A percentile compares a stretch with the other conserved stretches of the same genome.
These are phyloP conservation scores for Delphinella strobiligena DNA, from an alignment of 2,329 filamentous ascomycete genomes.

Conservation along the genomic window DNA sequence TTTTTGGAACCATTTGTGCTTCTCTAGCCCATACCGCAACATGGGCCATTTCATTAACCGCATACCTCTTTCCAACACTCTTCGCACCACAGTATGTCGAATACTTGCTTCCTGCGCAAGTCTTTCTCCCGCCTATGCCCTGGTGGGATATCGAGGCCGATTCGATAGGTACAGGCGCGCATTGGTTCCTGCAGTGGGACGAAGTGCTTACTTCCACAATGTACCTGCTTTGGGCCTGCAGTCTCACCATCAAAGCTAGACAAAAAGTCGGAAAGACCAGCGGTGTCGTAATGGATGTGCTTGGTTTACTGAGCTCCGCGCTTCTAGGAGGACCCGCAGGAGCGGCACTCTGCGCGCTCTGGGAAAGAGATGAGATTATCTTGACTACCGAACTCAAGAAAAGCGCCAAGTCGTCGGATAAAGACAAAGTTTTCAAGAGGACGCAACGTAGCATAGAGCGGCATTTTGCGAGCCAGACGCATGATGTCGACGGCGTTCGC, in stretches of 20 bases:
- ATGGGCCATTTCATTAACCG: neutral
- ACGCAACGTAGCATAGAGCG: too few relatives aligned
- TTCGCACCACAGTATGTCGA: neutral
- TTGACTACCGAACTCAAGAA: neutral
- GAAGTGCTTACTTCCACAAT: slow-evolving; percentile 3
- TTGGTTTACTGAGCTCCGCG: neutral
- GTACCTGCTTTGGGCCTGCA: slow-evolving; percentile 3
- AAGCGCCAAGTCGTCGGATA: too few relatives aligned
- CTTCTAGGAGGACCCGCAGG: slow-evolving; percentile 4
- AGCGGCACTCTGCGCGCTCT: slow-evolving; percentile 1
- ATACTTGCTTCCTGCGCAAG: neutral
- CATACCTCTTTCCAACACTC: slow-evolving; percentile 1
- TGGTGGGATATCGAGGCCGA: slow-evolving; percentile 1
- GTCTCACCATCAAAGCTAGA: neutral
- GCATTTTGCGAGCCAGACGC: too few relatives aligned
- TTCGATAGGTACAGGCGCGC: slow-evolving; percentile 3
- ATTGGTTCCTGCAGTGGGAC: slow-evolving; percentile 8
- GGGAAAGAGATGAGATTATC: slow-evolving; percentile 5
- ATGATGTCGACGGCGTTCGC: too few relatives aligned
- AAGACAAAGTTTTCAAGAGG: too few relatives aligned
- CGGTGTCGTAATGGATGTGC: neutral
- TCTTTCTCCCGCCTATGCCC: slow-evolving; percentile 3
- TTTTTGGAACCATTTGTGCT: slow-evolving; percentile 1
- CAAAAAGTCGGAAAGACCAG: neutral
- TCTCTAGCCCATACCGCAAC: slow-evolving; percentile 1